Evolutionary conservation across 163 green algal species (phyloP).

Genomic region (Volvox carteri): DNA sequence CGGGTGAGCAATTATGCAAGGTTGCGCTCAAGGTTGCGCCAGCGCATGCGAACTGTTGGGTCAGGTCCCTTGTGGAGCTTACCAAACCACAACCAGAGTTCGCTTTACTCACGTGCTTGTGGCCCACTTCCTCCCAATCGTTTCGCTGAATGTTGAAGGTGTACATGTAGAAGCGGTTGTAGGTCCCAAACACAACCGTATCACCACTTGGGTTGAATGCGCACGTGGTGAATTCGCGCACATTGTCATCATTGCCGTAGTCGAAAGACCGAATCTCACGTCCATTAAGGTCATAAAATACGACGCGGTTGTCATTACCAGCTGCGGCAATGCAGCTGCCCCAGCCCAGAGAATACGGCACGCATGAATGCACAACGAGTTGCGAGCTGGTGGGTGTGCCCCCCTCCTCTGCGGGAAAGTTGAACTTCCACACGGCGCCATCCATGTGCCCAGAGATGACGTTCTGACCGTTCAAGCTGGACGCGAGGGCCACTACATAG

Average conservation of each 20-base stretch:
- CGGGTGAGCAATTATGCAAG: too few relatives aligned
- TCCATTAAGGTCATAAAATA: slow-evolving; percentile 78
- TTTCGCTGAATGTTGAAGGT: slow-evolving; percentile 61
- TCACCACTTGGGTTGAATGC: slow-evolving; percentile 84
- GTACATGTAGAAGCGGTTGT: slow-evolving; percentile 84
- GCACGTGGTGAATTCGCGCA: slow-evolving; percentile 72
- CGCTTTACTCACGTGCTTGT: slow-evolving; percentile 65
- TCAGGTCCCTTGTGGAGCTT: too few relatives aligned
- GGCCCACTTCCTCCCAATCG: slow-evolving; percentile 74
- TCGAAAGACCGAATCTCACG: slow-evolving; percentile 76
- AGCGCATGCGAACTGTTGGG: too few relatives aligned
- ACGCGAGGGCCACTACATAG: slow-evolving; percentile 75
- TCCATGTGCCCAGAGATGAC: slow-evolving; percentile 82
- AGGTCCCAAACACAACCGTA: slow-evolving; percentile 79
- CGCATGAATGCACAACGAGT: slow-evolving; percentile 76
- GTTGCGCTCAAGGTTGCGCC: too few relatives aligned
- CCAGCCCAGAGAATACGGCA: slow-evolving; percentile 80
- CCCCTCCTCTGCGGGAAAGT: slow-evolving; percentile 74
- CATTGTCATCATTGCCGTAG: slow-evolving; percentile 67
- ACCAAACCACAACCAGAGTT: too few relatives aligned
- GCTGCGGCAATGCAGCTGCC: slow-evolving; percentile 75
- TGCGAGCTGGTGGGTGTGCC: slow-evolving; percentile 59
- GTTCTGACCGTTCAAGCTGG: slow-evolving; percentile 73
- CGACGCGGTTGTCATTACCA: slow-evolving; percentile 77
- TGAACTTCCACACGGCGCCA: slow-evolving; percentile 79